Evolutionary conservation across 148 eudicot species (phyloP), one percentile per base, ranked within the genome.

Genomic region (Diospyros lotus): DNA sequence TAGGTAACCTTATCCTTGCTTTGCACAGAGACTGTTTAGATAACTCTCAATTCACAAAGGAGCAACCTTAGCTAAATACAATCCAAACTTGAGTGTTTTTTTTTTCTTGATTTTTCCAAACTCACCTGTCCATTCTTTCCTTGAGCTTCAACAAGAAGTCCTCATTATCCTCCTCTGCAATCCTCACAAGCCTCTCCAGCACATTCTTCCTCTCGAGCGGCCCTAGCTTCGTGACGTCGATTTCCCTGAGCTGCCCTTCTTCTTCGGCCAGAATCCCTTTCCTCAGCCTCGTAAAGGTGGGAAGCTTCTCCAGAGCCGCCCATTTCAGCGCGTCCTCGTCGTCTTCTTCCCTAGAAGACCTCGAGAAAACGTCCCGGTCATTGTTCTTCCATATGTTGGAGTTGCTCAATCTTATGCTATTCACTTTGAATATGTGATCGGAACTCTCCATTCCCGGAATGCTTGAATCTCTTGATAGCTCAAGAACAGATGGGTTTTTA

Each of bases 251-350:
- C 2, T 73, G 28, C 3, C 85, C 89, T 1, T 64, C 67, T 10
- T 84, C 83, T 2, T 81, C 77, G 3, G 75, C 45, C 1, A 87
- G 75, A 42, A 89, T 66, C 9, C 90, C 93, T 65, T 76, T 87
- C 55, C 83, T 76, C 1, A 89, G 65, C 6, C 93, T 77, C 78
- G 77, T 74, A 39, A 82, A 48, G 8, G 52, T 48, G 0, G 52
- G 52, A 4, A 48, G 52, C 8, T 48, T 48, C 52, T 48, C 91
- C 1, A 87, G 87, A 7, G 88, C 80, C 53, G 87, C 88, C 91
- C 88, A 87, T 72, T 74, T 85, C 0, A 87, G 76, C 13, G 91
- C 82, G 44, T 85, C 91, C 52, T 87, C 88, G 43, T 87, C 91
- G 48, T 87, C 83, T 54, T 86, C 91, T 2, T 85, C 85, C 8